A percentile compares a stretch with the other conserved stretches of the same genome.
Conservation (phyloP, 257 asterid genomes). For the Avicennia marina region DNA sequence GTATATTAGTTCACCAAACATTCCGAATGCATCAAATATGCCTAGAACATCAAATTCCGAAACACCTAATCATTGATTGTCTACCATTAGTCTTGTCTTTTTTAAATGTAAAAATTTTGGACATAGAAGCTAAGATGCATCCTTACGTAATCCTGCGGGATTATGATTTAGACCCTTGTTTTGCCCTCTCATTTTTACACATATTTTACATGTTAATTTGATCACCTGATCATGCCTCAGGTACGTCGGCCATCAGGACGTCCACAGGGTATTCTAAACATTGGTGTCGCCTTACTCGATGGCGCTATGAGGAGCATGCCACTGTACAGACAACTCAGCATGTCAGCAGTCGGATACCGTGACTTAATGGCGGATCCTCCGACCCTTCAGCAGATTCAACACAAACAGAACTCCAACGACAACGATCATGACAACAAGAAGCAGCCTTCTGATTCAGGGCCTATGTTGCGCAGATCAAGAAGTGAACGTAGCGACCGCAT, state of each 20-base stretch:
- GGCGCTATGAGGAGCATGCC: constrained; percentile 84
- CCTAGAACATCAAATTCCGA: too few relatives aligned
- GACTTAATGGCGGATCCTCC: constrained; percentile 48
- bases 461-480: constrained; percentile 40
- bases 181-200: too few relatives aligned
- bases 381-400: constrained; percentile 16
- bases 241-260: constrained; percentile 90
- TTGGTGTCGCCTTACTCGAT: constrained; percentile 78
- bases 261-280: constrained; percentile 81
- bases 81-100: too few relatives aligned
- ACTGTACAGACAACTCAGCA: constrained; percentile 46
- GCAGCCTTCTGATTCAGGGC: constrained; percentile 18
- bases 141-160: too few relatives aligned
- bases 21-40: too few relatives aligned
- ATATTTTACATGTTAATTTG: too few relatives aligned
- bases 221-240: constrained; percentile 27
- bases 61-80: too few relatives aligned
- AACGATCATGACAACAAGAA: neutral
- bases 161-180: too few relatives aligned
- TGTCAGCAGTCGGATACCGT: constrained; percentile 64
- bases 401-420: neutral
- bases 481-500: constrained; percentile 68
- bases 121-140: too few relatives aligned
- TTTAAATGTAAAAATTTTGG: too few relatives aligned
- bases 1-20: too few relatives aligned